Evolutionary conservation across 2,329 filamentous ascomycete species (phyloP), one percentile per base, ranked within the genome.

Genomic region (Colletotrichum echinochloae): DNA sequence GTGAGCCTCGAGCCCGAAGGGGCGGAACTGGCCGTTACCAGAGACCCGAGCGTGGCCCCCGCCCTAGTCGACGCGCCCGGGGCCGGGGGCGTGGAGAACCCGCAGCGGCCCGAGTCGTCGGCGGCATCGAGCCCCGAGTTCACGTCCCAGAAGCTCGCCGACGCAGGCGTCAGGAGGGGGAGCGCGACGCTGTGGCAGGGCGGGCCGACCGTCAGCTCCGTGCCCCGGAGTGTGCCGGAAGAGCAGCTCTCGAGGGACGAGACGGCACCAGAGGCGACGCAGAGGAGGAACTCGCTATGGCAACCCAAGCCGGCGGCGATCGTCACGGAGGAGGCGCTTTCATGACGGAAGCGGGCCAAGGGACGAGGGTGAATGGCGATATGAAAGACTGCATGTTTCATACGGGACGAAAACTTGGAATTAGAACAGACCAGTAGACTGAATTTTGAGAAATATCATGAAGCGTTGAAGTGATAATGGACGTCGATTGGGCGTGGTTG

Each of bases 1-100:
- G 88, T 93, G 16, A 70, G 67, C 26, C 64, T 70, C 1, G 26
- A 28, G 2, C 28, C 23, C 5, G 52, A 57, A 14, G 44, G 7
- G 49, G 30, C 28, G 20, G n/a, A 52, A 5, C 14, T 23, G 9
- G 57, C 30, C 1, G 60, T 59, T 2, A 46, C 30, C 4, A 67
- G 67, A 30, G 64, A 70, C 11, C 35, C 57, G 9, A 67, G 26
- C 23, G 67, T 65, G 3, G n/a, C 64, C 18, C 57, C 57, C 18
- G 49, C 57, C 14, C 23, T 62, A 46, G 51, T 70, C 16, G 67
- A 70, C 28, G 59, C 64, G 8, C 63, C 67, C 35, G 26, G 37
- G 48, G 35, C 28, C 2, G 44, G 35, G 2, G 54, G 33, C 5
- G 33, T 30, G 2, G 54, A 60, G 2, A 11, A 44, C 14, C 18